Base-by-base conservation (phyloP, 192 early-diverging fungal species). In the Coemansia sp. region DNA sequence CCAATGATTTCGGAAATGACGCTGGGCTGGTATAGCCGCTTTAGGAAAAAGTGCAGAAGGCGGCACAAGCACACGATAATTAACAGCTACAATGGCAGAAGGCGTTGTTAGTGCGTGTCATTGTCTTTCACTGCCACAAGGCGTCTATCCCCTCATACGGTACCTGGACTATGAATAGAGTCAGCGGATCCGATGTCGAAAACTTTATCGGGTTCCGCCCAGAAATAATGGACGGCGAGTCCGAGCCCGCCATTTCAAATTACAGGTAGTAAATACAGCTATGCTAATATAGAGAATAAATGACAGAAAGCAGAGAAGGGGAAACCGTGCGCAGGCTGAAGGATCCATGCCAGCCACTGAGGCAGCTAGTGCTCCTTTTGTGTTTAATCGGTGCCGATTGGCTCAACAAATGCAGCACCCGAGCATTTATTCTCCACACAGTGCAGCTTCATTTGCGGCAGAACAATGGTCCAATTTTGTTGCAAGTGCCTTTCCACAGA, bases 1-100 rank as follows among this genome's bases (percentile, higher is more conserved):
- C 89, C 93, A 25, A 96, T 67, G 48, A 98, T 88, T 70, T 98
- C 96, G 32, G 94, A 89, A 52, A 98, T 96, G 37, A 95, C 96
- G 3, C 83, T 72, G 0, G 96, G 96, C 71, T 98, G 94, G 50
- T 81, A 66, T 8, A 95, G 59, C 27, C 81, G 79, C 14, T 69
- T 70, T 21, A 98, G 72, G 4, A 69, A 63, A 27, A 90, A 10
- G 22, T 86, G 85, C 9, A 98, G 66, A 41, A 90, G 15, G 29
- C 94, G 86, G 32, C 88, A 87, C 32, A 93, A 69, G 53, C 66
- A 65, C 15, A 96, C 79, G 45, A 95, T 92, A 60, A 96, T 80
- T 27, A 86, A 52, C 35, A 73, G 56, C 61, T 63, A 58, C 57
- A 58, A 51, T 19, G 9, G 22, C 49, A 0, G n/a, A 23, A 21